Conservation (phyloP, 1,284 basidiomycete genomes). For the Ceratorhiza oryzae-sativae region DNA sequence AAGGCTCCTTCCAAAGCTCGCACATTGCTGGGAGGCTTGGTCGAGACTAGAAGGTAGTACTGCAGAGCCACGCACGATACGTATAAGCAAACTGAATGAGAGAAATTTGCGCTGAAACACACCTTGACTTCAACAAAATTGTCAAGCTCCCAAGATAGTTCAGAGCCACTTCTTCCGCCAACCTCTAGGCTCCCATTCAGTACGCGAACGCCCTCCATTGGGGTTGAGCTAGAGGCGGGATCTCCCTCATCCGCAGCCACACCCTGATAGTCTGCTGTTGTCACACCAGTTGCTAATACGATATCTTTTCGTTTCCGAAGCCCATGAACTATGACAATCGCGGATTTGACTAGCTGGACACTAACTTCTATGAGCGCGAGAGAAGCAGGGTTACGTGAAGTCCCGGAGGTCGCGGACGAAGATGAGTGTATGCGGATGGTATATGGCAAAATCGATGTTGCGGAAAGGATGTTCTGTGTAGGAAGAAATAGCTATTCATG, state of each 20-base stretch:
- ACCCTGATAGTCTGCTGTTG: constrained; percentile 25
- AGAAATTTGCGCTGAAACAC: background rate
- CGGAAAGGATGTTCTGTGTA: constrained; percentile 9
- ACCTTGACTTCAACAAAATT: constrained; percentile 37
- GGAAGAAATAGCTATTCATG: constrained; percentile 14
- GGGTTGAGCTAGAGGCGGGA: constrained; percentile 12
- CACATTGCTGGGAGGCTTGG: constrained; percentile 25
- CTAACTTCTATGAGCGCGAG: constrained; percentile 30
- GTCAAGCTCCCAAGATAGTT: constrained; percentile 31
- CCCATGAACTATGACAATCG: constrained; percentile 22
- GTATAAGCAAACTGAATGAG: background rate
- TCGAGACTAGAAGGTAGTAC: constrained; percentile 25
- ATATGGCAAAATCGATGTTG: constrained; percentile 19
- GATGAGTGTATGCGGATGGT: constrained; percentile 36
- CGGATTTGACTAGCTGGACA: constrained; percentile 29
- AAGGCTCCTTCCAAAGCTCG: constrained; percentile 30
- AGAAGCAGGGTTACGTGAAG: constrained; percentile 15
- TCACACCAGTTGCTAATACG: constrained; percentile 14
- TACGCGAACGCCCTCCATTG: constrained; percentile 27
- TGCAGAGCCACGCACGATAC: background rate
- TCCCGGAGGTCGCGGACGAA: constrained; percentile 3
- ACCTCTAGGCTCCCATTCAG: constrained; percentile 27
- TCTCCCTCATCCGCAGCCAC: constrained; percentile 3
- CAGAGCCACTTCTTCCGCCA: constrained; percentile 19
- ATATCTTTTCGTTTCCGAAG: constrained; percentile 25